Evolutionary conservation across 2,329 filamentous ascomycete genomes (phyloP).

Genomic region (Elsinoe arachidis): DNA sequence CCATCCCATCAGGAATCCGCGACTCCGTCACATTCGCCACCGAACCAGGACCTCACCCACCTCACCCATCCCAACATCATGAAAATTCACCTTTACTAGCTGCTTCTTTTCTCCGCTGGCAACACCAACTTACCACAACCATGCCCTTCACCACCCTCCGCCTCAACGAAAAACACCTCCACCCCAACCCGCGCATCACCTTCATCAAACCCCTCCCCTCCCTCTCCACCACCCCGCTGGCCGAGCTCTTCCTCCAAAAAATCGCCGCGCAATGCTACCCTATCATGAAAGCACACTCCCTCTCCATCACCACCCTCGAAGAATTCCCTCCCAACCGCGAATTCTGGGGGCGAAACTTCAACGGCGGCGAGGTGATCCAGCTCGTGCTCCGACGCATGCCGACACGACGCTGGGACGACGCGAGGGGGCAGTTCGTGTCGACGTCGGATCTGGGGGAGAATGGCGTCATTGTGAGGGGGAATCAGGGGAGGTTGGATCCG

Average conservation of each 20-base stretch:
- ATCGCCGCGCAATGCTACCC: slow-evolving; percentile 75
- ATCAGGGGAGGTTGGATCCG: slow-evolving; percentile 5
- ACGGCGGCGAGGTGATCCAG: slow-evolving; percentile 78
- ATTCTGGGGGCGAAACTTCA: slow-evolving; percentile 85
- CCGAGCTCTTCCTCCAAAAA: slow-evolving; percentile 63
- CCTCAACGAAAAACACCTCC: slow-evolving; percentile 12
- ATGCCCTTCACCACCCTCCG: slow-evolving; percentile 13
- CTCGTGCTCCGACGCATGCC: slow-evolving; percentile 57
- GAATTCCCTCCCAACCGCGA: slow-evolving; percentile 74
- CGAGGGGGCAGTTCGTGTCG: not conserved
- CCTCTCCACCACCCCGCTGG: slow-evolving; percentile 40
- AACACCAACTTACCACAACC: not conserved
- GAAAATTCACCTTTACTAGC: not conserved
- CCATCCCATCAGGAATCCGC: not conserved
- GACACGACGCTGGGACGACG: not conserved
- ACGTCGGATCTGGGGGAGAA: not conserved
- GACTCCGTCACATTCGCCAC: not conserved
- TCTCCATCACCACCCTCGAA: slow-evolving; percentile 52
- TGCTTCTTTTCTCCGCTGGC: not conserved
- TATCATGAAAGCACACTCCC: slow-evolving; percentile 39
- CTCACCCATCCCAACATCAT: not conserved
- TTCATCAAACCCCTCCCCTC: slow-evolving; percentile 73
- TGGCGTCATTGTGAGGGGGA: slow-evolving; percentile 2
- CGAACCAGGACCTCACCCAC: not conserved
- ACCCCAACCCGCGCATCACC: slow-evolving; percentile 65